Conservation (phyloP, 768 basidiomycete species). For the Tylopilus rubrobrunneus region DNA sequence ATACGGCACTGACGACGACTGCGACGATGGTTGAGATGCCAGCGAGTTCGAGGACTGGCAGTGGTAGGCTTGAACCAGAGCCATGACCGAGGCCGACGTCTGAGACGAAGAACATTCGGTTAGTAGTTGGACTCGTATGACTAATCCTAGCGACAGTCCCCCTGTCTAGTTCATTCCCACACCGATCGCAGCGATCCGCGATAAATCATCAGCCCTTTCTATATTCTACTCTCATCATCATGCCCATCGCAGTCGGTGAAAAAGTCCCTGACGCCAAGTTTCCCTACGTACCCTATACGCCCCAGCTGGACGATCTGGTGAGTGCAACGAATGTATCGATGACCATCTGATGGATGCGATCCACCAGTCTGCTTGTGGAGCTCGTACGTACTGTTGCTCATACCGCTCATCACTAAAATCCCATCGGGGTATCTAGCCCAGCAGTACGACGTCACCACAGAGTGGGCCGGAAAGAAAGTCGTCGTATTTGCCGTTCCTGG, state of each 20-base stretch:
- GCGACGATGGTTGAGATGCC: constrained; percentile 66
- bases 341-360: constrained; percentile 1
- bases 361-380: constrained; percentile 55
- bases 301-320: constrained; percentile 60
- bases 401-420: neutral
- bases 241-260: constrained; percentile 48
- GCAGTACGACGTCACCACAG: constrained; percentile 47
- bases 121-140: neutral
- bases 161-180: neutral
- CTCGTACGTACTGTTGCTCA: constrained; percentile 44
- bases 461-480: constrained; percentile 81
- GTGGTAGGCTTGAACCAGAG: constrained; percentile 58
- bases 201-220: neutral
- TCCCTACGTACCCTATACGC: constrained; percentile 53
- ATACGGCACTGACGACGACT: constrained; percentile 66
- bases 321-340: constrained; percentile 22
- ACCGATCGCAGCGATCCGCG: neutral
- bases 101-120: neutral
- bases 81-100: constrained; percentile 34
- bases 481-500: constrained; percentile 77
- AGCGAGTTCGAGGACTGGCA: constrained; percentile 54
- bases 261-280: constrained; percentile 45
- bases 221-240: neutral
- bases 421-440: constrained; percentile 36
- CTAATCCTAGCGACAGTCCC: neutral